Base-by-base conservation (phyloP, 129 eudicot genomes). In the Chrysanthemum seticuspe region DNA sequence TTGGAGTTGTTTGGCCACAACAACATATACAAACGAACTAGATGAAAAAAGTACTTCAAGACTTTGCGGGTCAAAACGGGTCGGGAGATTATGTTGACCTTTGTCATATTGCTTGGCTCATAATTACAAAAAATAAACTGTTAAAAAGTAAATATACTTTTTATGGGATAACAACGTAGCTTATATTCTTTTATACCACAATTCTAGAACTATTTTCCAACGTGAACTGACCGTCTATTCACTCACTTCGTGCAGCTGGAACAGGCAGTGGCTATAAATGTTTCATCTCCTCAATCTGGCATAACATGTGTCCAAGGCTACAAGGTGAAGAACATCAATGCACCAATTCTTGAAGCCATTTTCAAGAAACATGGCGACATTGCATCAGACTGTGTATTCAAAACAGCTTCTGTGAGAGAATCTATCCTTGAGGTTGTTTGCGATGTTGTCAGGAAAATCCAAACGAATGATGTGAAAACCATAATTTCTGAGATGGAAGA, bases 311-410 rank as follows among this genome's bases (percentile, higher is more conserved):
- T 74, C 0, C 50, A 62, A 11, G 79, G 83, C 40, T 85, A 81
- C 82, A 67, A 71, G 11, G 83, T 85, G 60, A 81, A 75, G 78
- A 2, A 57, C 13, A 62, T 36, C 18, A 12, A 13, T 34, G 83
- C 76, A 56, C 77, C 76, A 0, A 48, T 81, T 36, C 79, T 85
- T 15, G 52, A 40, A 14, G 72, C 89, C 52, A 71, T 81, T 44
- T 49, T 52, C 15, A 52, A 11, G 57, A 52, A 52, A 12, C 16
- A 13, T 0, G 57, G 57, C 2, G 57, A 52, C 57, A 52, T 52
- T 5, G 57, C 57, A 52, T 12, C 57, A 1, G 6, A 52, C 1
- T 52, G 57, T 52, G 57, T 52, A 52, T 52, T 52, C 15, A 52
- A 52, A 52, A n/a, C 1, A 12, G 15, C 57, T 52, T 52, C 57